Evolutionary conservation across 495 filamentous ascomycete species (phyloP), one percentile per base, ranked within the genome.

Genomic region (Diplogelasinospora grovesii): DNA sequence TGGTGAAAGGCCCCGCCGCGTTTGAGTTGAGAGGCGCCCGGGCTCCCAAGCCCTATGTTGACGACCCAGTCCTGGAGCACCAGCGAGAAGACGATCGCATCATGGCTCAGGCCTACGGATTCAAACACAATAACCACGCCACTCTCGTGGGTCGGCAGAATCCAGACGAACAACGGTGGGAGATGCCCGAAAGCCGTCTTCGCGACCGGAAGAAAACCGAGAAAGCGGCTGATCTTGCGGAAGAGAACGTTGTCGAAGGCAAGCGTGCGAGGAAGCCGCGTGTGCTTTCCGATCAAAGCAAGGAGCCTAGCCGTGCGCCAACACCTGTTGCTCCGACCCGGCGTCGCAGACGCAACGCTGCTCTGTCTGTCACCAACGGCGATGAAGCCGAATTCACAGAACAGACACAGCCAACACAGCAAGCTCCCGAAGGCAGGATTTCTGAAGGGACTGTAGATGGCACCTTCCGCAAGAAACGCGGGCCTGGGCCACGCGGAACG

Each of bases 151-250:
- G 68, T 15, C 48, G 46, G 3, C 69, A 73, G 28, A 62, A 73
- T 27, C 68, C 68, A 0, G 53, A 65, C 10, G 65, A 63, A 22
- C 69, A 73, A 39, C 68, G 65, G 16, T 60, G 59, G 33, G 68
- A 68, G 22, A 50, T 62, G 24, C 52, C 60, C n/a, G 59, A 68
- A 46, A 58, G 59, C 30, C 50, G 68, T 20, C 53, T 71, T 15
- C 61, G 69, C 18, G 60, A 68, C n/a, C 61, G 65, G 4, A 70
- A 63, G 39, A 60, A 63, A 37, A 71, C 66, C 1, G 64, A 64
- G 30, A 70, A 69, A 43, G 68, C 59, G 9, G 66, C 68, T 4
- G 69, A 71, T 24, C 60, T 68, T 3, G 61, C 55, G 13, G 66
- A 71, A 15, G 59, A 63, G 13, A 54, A 56, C 18, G 52, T 66